phyloP scores from a whole-genome alignment of 768 basidiomycete species.

The Lentinula lateritia region DNA sequence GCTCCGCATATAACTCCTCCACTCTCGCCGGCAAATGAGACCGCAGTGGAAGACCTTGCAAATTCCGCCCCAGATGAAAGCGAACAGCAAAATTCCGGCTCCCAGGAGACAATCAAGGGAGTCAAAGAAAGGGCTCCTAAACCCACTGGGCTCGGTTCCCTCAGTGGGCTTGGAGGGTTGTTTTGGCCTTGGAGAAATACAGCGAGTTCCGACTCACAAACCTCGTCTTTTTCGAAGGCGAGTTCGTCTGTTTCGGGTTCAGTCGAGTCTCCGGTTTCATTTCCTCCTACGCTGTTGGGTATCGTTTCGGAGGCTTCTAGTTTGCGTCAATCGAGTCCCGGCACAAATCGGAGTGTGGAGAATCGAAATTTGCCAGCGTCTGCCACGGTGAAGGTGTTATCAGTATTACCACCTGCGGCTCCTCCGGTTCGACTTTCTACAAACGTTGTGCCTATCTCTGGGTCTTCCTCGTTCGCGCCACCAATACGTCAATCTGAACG shows the following conservation, averaged over 20 bases:
- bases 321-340: too few species aligned
- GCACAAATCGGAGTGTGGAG: not conserved
- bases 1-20: not conserved
- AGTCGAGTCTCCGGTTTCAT: not conserved
- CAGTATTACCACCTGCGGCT: not conserved
- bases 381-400: not conserved
- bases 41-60: too few species aligned
- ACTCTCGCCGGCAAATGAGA: too few species aligned
- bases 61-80: too few species aligned
- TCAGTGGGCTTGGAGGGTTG: not conserved
- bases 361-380: not conserved
- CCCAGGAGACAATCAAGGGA: not conserved
- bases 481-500: not conserved
- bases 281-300: not conserved
- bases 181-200: slow-evolving; percentile 1
- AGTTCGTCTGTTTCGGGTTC: not conserved
- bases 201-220: not conserved
- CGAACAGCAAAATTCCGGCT: not conserved
- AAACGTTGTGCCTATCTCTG: not conserved
- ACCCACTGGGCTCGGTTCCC: not conserved
- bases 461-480: not conserved
- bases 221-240: not conserved
- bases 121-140: slow-evolving; percentile 1
- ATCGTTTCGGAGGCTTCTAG: not conserved
- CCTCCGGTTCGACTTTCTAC: not conserved